phyloP scores from a whole-genome alignment of 108 stramenopile species.

The Nitzschia sp. region DNA sequence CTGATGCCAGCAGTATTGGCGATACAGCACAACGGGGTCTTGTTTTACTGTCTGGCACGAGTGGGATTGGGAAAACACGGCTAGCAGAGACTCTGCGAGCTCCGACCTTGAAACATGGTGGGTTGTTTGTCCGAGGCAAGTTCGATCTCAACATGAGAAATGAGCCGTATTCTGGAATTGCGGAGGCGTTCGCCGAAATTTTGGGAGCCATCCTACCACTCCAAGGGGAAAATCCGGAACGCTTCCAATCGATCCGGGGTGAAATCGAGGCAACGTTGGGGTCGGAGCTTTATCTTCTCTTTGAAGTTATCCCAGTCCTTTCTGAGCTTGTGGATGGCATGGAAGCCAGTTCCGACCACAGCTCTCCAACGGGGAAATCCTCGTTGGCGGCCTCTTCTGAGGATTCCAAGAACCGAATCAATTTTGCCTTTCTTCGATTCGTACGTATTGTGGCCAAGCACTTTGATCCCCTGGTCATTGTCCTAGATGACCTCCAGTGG shows the following conservation, averaged over 20 bases:
- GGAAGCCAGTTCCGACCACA: no score
- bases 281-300: neutral
- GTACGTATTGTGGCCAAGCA: no score
- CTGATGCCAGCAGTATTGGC: neutral
- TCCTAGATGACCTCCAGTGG: no score
- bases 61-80: conserved; percentile 7
- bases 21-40: no score
- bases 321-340: neutral
- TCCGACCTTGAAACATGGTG: neutral
- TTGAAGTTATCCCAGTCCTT: conserved; percentile 5
- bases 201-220: neutral
- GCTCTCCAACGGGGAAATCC: no score
- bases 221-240: no score
- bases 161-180: conserved; percentile 13
- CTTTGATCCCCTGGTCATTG: no score
- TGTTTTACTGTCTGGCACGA: conserved; percentile 5
- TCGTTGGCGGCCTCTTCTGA: no score
- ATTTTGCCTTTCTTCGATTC: no score
- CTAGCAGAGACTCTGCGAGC: neutral
- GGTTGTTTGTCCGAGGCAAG: conserved; percentile 8
- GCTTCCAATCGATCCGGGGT: neutral
- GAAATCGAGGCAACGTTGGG: neutral
- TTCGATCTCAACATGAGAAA: neutral
- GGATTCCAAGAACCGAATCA: no score
- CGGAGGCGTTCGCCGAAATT: neutral